Base-by-base conservation (phyloP, 75 land plant genomes). In the Cupressus sempervirens region DNA sequence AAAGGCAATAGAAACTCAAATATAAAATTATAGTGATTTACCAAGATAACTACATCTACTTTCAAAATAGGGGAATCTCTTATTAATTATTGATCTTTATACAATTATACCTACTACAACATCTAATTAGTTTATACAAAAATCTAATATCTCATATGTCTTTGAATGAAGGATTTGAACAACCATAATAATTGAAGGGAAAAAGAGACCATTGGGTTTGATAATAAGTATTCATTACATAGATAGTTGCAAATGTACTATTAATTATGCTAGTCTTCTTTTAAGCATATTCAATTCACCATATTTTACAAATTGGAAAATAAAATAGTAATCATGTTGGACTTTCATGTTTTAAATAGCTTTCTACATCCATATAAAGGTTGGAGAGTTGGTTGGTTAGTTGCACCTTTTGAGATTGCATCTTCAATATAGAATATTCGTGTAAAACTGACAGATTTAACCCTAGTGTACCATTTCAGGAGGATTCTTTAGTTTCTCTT, bases 311-410 rank as follows among this genome's bases (percentile, higher is more conserved):
- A 72, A 20, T 4, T 43, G 30, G 13, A 79, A 76, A 79, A 36
- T 10, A 26, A 43, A 45, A 41, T 79, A 45, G 50, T 79, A 79
- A 43, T 76, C 80, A 68, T 68, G 7, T 76, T 76, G 79, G 79
- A 76, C 1, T 40, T 76, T n/a, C 79, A 15, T 40, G 26, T 9
- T 7, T 43, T 77, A 68, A 68, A n/a, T 72, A 72, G 3, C 54
- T 52, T 54, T 48, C 1, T 62, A 62, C n/a, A 32, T 76, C 15
- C 14, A 70, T 86, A n/a, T 36, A 38, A 38, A 91, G 99, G 99
- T 62, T 97, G 99, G 99, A 93, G 99, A 83, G 84, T 97, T 89
- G 99, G 99, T 38, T 97, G 99, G 99, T 98, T 98, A 52, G 93
- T 96, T 84, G 95, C 99, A 53, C 94, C 98, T 3, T 67, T 89